Evolutionary conservation across 2,329 filamentous ascomycete genomes (phyloP).

Genomic region (Pseudonectria foliicola): DNA sequence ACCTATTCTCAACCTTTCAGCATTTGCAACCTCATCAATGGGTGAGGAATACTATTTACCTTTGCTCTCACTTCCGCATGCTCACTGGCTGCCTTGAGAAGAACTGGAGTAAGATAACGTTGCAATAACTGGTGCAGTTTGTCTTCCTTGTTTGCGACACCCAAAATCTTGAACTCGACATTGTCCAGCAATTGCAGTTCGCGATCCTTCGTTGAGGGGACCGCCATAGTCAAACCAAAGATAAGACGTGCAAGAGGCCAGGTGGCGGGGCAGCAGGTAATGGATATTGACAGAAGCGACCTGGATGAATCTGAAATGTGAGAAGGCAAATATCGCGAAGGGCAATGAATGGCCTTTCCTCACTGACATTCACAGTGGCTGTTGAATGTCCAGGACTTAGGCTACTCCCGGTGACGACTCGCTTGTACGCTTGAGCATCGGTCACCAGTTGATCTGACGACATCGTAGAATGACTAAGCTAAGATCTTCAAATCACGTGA

Average conservation of each 20-base stretch:
- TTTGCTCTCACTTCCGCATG: slow-evolving; percentile 75
- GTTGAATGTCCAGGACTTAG: slow-evolving; percentile 7
- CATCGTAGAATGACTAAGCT: slow-evolving; percentile 16
- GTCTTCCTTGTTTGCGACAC: slow-evolving; percentile 72
- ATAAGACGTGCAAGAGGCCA: slow-evolving; percentile 2
- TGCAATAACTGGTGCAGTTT: slow-evolving; percentile 74
- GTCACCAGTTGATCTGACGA: slow-evolving; percentile 16
- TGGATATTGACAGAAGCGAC: slow-evolving; percentile 1
- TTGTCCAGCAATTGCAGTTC: slow-evolving; percentile 80
- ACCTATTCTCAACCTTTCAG: slow-evolving; percentile 28
- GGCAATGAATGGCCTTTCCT: neutral
- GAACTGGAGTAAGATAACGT: slow-evolving; percentile 70
- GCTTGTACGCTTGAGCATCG: slow-evolving; percentile 8
- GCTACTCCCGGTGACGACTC: slow-evolving; percentile 20
- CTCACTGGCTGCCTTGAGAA: slow-evolving; percentile 81
- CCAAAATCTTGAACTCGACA: slow-evolving; percentile 74
- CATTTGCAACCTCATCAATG: neutral
- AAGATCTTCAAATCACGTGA: too few species aligned
- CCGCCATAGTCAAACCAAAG: slow-evolving; percentile 28
- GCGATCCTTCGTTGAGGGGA: slow-evolving; percentile 48
- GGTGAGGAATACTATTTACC: slow-evolving; percentile 30
- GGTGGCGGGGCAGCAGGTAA: neutral
- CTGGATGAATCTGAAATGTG: slow-evolving; percentile 1
- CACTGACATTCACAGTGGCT: neutral
- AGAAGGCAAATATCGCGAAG: neutral